phyloP scores from a whole-genome alignment of 768 basidiomycete species.

The Tricholoma hemisulphureum region DNA sequence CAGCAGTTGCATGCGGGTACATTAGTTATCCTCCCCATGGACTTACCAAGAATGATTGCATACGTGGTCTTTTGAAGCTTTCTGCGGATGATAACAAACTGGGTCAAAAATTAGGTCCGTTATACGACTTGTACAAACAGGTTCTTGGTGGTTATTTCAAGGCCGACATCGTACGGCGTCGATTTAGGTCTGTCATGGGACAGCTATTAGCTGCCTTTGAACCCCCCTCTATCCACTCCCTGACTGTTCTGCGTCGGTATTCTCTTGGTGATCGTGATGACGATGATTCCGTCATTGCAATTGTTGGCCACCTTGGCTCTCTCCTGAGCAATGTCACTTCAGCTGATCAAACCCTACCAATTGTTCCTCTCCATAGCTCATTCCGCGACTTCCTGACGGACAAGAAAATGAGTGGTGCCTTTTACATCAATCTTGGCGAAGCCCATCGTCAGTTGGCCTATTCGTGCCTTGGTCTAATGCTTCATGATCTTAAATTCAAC shows the following conservation, averaged over 20 bases:
- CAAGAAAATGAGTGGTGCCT: not conserved
- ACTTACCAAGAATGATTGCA: not conserved
- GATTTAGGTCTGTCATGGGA: not conserved
- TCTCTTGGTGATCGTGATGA: not conserved
- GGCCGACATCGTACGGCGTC: not conserved
- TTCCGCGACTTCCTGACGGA: not conserved
- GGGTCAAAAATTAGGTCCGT: not conserved
- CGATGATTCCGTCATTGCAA: not conserved
- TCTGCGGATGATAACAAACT: not conserved
- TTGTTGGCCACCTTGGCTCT: not conserved
- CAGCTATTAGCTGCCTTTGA: not conserved
- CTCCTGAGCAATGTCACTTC: not conserved
- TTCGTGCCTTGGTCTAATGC: not conserved
- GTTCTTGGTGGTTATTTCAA: not conserved
- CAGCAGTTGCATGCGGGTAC: not conserved
- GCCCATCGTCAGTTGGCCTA: not conserved
- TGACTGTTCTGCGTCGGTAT: not conserved
- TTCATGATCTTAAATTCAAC: not conserved
- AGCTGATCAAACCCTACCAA: not conserved
- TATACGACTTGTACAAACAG: not conserved
- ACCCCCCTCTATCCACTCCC: not conserved
- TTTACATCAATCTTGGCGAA: not conserved
- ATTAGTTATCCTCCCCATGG: not conserved
- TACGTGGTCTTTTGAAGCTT: not conserved
- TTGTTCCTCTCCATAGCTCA: not conserved